Percentiles rank a stretch among this genome's conserved stretches.
Evolutionary conservation across 805 yeast genomes (phyloP).

Genomic region (Ogataea nitratoaversa): DNA sequence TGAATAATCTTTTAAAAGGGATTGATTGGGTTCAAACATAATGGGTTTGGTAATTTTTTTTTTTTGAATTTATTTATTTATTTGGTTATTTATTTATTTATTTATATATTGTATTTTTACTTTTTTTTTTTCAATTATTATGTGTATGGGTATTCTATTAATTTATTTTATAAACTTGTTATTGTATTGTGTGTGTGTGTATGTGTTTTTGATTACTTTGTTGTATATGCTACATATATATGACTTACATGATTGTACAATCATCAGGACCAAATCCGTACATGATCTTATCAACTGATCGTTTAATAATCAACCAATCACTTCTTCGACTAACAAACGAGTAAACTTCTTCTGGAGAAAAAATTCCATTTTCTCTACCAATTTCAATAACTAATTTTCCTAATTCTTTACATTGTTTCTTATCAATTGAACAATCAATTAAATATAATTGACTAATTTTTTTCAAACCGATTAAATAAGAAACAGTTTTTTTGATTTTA

Average conservation of each 20-base stretch:
- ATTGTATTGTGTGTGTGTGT: too few relatives aligned
- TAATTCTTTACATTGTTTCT: slow-evolving; percentile 73
- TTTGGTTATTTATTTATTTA: slow-evolving; percentile 2
- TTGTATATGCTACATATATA: neutral
- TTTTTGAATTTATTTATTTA: neutral
- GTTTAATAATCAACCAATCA: slow-evolving; percentile 77
- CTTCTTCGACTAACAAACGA: slow-evolving; percentile 83
- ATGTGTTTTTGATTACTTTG: too few relatives aligned
- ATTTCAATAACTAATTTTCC: slow-evolving; percentile 82
- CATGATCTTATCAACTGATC: slow-evolving; percentile 89
- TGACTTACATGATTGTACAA: slow-evolving; percentile 52
- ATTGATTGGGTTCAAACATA: slow-evolving; percentile 12
- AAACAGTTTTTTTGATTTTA: slow-evolving; percentile 63
- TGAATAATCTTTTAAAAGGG: slow-evolving; percentile 17
- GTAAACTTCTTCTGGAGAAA: slow-evolving; percentile 90
- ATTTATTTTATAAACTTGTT: too few relatives aligned
- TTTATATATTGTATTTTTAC: slow-evolving; percentile 1
- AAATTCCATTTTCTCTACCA: slow-evolving; percentile 81
- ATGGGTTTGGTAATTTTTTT: neutral
- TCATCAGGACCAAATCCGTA: slow-evolving; percentile 84
- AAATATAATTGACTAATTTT: slow-evolving; percentile 81
- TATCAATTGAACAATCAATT: slow-evolving; percentile 48
- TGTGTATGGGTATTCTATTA: too few relatives aligned
- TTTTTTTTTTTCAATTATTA: slow-evolving; percentile 1
- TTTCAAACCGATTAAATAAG: slow-evolving; percentile 74